Evolutionary conservation across 495 filamentous ascomycete genomes (phyloP).

Genomic region (Physcia stellaris): DNA sequence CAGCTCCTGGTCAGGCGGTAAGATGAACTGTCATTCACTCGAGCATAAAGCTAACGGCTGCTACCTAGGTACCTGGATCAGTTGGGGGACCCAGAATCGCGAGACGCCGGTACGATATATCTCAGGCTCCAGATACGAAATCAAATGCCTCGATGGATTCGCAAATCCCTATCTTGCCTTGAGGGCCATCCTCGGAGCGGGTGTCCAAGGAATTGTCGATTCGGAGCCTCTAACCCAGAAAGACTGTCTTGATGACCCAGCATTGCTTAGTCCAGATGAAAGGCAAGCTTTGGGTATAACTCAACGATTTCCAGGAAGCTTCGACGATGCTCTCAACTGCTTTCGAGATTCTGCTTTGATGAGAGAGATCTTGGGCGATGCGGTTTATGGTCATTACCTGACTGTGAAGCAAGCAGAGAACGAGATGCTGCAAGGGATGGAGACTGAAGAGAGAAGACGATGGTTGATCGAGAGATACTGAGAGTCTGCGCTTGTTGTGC

Average conservation of each 20-base stretch:
- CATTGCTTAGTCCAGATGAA: constrained; percentile 32
- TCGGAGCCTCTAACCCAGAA: constrained; percentile 31
- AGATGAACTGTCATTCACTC: constrained; percentile 53
- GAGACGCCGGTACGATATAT: constrained; percentile 31
- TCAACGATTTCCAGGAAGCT: constrained; percentile 33
- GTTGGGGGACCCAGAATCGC: constrained; percentile 32
- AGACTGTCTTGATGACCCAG: constrained; percentile 47
- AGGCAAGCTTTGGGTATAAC: constrained; percentile 38
- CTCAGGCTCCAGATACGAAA: constrained; percentile 24
- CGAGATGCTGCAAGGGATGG: constrained; percentile 30
- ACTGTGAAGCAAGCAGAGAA: constrained; percentile 43
- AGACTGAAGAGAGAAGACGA: constrained; percentile 26
- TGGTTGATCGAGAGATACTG: constrained; percentile 53
- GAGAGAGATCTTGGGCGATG: constrained; percentile 29
- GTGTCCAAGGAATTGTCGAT: constrained; percentile 42
- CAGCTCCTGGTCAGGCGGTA: constrained; percentile 33
- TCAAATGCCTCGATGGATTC: constrained; percentile 28
- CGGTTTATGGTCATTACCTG: constrained; percentile 43
- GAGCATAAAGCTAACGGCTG: too few relatives aligned
- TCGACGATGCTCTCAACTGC: constrained; percentile 38
- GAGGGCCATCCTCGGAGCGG: constrained; percentile 51
- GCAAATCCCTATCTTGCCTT: constrained; percentile 32
- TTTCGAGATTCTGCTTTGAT: constrained; percentile 33
- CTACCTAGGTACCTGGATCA: constrained; percentile 33
- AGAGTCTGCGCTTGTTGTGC: too few relatives aligned